Percentiles rank a stretch among this genome's conserved stretches.
These are phyloP conservation scores for Suillus fuscotomentosus DNA, from an alignment of 768 basidiomycete species.

Conservation along the genomic window DNA sequence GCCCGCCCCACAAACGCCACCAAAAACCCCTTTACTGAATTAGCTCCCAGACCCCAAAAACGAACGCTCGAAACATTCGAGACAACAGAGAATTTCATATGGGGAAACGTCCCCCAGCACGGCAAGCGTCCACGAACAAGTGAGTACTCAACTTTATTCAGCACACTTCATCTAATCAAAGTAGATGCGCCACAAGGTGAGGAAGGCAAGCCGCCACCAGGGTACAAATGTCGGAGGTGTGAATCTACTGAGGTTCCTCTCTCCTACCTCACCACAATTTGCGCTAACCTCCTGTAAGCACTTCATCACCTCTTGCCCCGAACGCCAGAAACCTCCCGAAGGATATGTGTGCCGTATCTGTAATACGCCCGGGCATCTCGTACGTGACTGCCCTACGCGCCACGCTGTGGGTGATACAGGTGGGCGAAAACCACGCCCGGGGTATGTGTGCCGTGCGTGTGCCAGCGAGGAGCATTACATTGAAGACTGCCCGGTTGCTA, in stretches of 20 bases:
- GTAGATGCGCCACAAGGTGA: slow-evolving; percentile 34
- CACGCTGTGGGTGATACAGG: slow-evolving; percentile 80
- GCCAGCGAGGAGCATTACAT: slow-evolving; percentile 84
- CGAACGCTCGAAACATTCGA: slow-evolving; percentile 47
- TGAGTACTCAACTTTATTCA: slow-evolving; percentile 26
- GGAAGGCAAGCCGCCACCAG: slow-evolving; percentile 58
- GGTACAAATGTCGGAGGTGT: slow-evolving; percentile 78
- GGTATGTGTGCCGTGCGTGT: slow-evolving; percentile 91
- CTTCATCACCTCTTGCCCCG: slow-evolving; percentile 74
- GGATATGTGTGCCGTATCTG: slow-evolving; percentile 89
- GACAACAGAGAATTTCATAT: slow-evolving; percentile 64
- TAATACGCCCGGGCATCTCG: slow-evolving; percentile 79
- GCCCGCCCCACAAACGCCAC: slow-evolving; percentile 62
- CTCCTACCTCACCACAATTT: not conserved
- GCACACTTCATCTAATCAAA: not conserved
- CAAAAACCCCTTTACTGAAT: slow-evolving; percentile 64
- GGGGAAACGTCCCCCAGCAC: slow-evolving; percentile 58
- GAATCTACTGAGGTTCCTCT: slow-evolving; percentile 65
- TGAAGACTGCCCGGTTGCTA: slow-evolving; percentile 79
- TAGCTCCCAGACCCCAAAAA: slow-evolving; percentile 42
- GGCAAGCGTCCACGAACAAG: slow-evolving; percentile 58
- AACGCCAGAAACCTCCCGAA: slow-evolving; percentile 73
- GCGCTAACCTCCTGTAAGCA: slow-evolving; percentile 39
- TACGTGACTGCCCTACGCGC: slow-evolving; percentile 85
- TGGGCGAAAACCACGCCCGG: slow-evolving; percentile 76